Base-by-base conservation (phyloP, 169 alveolate genomes). In the Prorocentrum cordatum region DNA sequence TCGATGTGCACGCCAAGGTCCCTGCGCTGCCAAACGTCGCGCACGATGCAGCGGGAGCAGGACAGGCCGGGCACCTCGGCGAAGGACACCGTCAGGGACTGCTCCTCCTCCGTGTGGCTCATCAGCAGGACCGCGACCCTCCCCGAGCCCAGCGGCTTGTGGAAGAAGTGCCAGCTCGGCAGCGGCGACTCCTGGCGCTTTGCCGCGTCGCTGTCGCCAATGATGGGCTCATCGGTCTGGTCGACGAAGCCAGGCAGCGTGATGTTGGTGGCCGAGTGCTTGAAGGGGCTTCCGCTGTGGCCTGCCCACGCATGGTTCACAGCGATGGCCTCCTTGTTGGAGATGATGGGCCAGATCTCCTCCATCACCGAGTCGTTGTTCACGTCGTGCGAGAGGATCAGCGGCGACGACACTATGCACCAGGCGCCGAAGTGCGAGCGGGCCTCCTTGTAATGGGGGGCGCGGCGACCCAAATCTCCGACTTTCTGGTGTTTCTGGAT, bases 221-320 rank as follows among this genome's bases (percentile, higher is more conserved):
- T 7, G 7, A 39, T 39, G 50, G 50, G 7, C 50, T 14, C 7
- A 39, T 14, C 50, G 14, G 14, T 9, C 7, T 7, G 50, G 50
- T 39, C 50, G 50, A 14, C 14, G 14, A 14, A 39, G 7, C 22
- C 22, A 39, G 14, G 22, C 7, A 7, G 14, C 50, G 22, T 39
- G 22, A 9, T 14, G 14, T 39, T 39, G 7, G 22, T 39, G 50
- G 6, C 61, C 58, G 71, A 35, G 32, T 75, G 86, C 27, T 75
- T 50, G 72, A 75, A 75, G 6, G 86, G 86, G 47, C 86, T 75
- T 5, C 86, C 86, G 67, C 86, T 75, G 31, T 75, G 86, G 31
- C 86, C 86, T 1, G 59, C 71, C 58, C 68, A 75, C 16, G 86
- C 86, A 27, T 75, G 86, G 36, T 75, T 75, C 39, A 75, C 86